A percentile compares a stretch with the other conserved stretches of the same genome.
Conservation (phyloP, 176 grass and related monocot genomes). For the Miscanthus lutarioriparius region DNA sequence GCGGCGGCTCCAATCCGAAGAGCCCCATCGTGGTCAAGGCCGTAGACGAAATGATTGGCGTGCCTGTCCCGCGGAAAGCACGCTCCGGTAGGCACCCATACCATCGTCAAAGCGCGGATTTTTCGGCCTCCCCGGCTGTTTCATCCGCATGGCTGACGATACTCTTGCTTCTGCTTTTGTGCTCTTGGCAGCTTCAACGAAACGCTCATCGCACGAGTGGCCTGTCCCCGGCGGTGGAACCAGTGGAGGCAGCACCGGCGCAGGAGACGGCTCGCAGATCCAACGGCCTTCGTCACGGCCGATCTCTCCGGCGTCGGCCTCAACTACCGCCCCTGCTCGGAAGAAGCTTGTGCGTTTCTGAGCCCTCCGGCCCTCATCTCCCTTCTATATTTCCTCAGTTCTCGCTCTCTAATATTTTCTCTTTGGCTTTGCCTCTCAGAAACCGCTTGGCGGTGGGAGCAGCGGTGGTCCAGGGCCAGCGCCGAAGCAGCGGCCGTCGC, state of each 20-base stretch:
- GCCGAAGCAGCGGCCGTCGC: constrained; percentile 43
- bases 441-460: constrained; percentile 49
- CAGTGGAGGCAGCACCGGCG: constrained; percentile 32
- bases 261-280: constrained; percentile 65
- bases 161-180: constrained; percentile 10
- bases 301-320: constrained; percentile 77
- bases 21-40: constrained; percentile 52
- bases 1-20: constrained; percentile 50
- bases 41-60: constrained; percentile 98
- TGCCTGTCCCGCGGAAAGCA: constrained; percentile 87
- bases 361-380: background rate
- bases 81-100: constrained; percentile 53
- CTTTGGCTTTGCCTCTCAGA: constrained; percentile 42
- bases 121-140: background rate
- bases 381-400: constrained; percentile 11
- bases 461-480: constrained; percentile 23
- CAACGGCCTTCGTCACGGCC: constrained; percentile 65
- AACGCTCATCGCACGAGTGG: constrained; percentile 81
- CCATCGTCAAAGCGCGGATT: background rate
- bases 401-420: constrained; percentile 9
- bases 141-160: background rate
- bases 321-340: constrained; percentile 51
- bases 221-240: constrained; percentile 47
- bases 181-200: constrained; percentile 57
- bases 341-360: constrained; percentile 73